Percentiles rank a stretch among this genome's conserved stretches.
These are phyloP conservation scores for Sporodiniella umbellata DNA, from an alignment of 371 early-diverging fungal genomes.

Conservation along the genomic window DNA sequence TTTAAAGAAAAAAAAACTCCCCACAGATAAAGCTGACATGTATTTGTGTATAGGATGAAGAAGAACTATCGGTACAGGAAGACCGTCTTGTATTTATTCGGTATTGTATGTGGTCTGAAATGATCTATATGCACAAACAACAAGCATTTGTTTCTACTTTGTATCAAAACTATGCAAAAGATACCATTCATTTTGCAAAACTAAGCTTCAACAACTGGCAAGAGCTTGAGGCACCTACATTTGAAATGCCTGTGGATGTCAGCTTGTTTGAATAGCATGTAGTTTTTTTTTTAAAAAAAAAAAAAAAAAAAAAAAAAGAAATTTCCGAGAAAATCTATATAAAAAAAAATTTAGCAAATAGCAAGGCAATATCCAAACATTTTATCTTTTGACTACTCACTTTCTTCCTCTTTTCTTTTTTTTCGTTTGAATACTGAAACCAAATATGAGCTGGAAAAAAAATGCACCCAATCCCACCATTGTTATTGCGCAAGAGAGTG, in stretches of 20 bases:
- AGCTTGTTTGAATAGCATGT: slow-evolving; percentile 29
- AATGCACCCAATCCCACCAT: background rate
- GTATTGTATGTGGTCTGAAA: slow-evolving; percentile 42
- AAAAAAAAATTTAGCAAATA: too few relatives aligned
- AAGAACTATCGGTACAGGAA: slow-evolving; percentile 74
- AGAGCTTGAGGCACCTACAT: slow-evolving; percentile 43
- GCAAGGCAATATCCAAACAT: background rate
- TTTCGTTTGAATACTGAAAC: background rate
- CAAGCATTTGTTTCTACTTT: slow-evolving; percentile 55
- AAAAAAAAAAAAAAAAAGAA: background rate
- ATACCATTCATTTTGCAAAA: slow-evolving; percentile 54
- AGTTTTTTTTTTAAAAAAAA: background rate
- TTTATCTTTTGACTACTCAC: too few relatives aligned
- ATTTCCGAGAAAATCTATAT: background rate
- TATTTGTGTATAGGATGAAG: slow-evolving; percentile 94
- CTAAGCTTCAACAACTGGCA: slow-evolving; percentile 60
- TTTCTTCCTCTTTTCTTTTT: background rate
- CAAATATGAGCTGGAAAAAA: background rate
- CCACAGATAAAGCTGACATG: too few relatives aligned
- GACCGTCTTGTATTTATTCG: slow-evolving; percentile 32
- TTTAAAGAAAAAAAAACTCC: too few relatives aligned
- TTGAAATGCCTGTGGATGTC: slow-evolving; percentile 48
- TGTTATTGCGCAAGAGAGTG: background rate
- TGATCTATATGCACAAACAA: slow-evolving; percentile 49
- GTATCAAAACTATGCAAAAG: slow-evolving; percentile 62